Evolutionary conservation across 2,329 filamentous ascomycete genomes (phyloP).

Genomic region (Aspergillus fumigatus): DNA sequence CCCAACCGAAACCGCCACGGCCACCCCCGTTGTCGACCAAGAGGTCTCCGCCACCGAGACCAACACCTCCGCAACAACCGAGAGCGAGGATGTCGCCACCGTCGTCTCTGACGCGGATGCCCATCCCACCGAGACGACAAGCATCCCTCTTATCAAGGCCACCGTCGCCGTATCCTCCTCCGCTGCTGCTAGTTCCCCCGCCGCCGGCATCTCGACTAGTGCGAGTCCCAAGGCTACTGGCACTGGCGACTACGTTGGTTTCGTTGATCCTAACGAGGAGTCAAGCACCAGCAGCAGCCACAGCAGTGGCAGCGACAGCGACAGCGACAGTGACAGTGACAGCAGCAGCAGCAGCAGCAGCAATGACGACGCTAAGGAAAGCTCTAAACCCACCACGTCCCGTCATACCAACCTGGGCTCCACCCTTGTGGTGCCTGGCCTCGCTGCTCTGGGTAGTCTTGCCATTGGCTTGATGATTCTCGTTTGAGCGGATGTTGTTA

Average conservation of each 20-base stretch:
- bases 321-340: neutral
- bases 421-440: slow-evolving; percentile 22
- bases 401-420: slow-evolving; percentile 19
- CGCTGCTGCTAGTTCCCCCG: neutral
- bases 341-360: slow-evolving; percentile 6
- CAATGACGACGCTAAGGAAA: slow-evolving; percentile 1
- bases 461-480: slow-evolving; percentile 20
- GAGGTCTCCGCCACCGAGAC: neutral
- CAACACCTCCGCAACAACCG: neutral
- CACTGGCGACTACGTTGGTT: neutral
- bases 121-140: slow-evolving; percentile 9
- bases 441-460: slow-evolving; percentile 18
- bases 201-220: neutral
- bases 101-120: slow-evolving; percentile 6
- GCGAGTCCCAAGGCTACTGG: slow-evolving; percentile 2
- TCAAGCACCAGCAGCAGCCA: neutral
- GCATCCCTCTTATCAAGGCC: slow-evolving; percentile 18
- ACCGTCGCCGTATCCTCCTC: slow-evolving; percentile 3
- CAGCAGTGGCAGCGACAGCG: slow-evolving; percentile 6
- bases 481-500: slow-evolving; percentile 14
- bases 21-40: neutral
- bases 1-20: neutral
- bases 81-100: slow-evolving; percentile 1
- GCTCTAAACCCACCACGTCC: slow-evolving; percentile 9
- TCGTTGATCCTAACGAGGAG: neutral